phyloP scores from a whole-genome alignment of 1,284 basidiomycete species.

The Dichomitus squalens region DNA sequence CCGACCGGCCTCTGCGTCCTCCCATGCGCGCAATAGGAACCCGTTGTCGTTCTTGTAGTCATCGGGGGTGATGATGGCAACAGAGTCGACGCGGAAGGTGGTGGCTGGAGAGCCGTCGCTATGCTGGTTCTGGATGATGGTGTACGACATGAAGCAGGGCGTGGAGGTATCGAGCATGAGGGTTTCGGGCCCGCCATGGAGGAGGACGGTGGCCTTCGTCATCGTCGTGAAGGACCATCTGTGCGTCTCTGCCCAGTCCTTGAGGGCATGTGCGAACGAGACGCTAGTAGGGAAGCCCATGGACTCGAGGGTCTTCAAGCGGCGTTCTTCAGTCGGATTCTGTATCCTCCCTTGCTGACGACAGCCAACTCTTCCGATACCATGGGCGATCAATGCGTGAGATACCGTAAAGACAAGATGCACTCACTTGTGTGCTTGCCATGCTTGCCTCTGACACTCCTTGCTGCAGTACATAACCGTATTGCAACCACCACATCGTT shows the following conservation, averaged over 20 bases:
- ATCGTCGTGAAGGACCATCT: conserved; percentile 6
- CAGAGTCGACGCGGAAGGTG: not conserved
- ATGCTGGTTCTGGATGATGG: not conserved
- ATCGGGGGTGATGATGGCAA: not conserved
- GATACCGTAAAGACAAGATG: too few species aligned
- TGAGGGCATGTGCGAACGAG: conserved; percentile 2
- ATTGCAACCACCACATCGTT: conserved; percentile 1
- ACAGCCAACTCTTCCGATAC: not conserved
- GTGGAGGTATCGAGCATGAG: not conserved
- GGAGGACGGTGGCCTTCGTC: not conserved
- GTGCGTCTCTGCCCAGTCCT: conserved; percentile 5
- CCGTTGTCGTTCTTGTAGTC: not conserved
- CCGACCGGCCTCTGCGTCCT: conserved; percentile 3
- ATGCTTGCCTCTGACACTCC: conserved; percentile 9
- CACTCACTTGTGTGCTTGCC: conserved; percentile 10
- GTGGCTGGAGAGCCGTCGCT: not conserved
- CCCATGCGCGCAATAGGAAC: not conserved
- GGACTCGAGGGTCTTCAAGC: not conserved
- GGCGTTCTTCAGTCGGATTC: not conserved
- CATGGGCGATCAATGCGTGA: not conserved
- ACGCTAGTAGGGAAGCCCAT: conserved; percentile 2
- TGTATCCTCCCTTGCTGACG: not conserved
- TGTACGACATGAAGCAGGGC: not conserved
- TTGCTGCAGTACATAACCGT: conserved; percentile 9
- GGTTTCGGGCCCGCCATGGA: not conserved